Percentiles rank a stretch among this genome's conserved stretches.
Conservation (phyloP, 352 stramenopile genomes). For the Phytophthora foliorum region DNA sequence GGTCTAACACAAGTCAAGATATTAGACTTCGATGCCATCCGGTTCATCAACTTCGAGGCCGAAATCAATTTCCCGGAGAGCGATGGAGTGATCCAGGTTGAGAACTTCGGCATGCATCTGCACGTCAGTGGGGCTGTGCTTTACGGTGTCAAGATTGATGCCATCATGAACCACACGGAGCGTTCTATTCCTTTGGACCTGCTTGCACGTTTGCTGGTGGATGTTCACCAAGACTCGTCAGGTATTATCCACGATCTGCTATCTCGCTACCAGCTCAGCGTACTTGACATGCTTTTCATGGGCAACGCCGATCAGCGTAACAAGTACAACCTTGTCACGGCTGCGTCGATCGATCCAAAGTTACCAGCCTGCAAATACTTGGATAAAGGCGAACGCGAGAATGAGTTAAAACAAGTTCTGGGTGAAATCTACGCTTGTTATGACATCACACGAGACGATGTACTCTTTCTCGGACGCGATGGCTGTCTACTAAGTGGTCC, state of each 20-base stretch:
- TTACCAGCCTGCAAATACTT: slow-evolving; percentile 97
- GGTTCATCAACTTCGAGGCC: slow-evolving; percentile 99
- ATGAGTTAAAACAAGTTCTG: slow-evolving; percentile 97
- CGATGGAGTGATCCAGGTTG: slow-evolving; percentile 95
- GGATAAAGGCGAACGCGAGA: slow-evolving; percentile 97
- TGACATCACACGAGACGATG: slow-evolving; percentile 97
- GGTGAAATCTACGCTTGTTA: slow-evolving; percentile 96
- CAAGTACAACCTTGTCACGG: slow-evolving; percentile 98
- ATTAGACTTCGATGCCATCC: slow-evolving; percentile 97
- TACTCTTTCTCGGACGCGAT: slow-evolving; percentile 95
- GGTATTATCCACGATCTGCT: slow-evolving; percentile 96
- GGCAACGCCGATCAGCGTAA: slow-evolving; percentile 94
- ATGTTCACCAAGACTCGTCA: slow-evolving; percentile 97
- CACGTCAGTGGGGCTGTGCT: slow-evolving; percentile 79
- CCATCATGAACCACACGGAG: slow-evolving; percentile 97
- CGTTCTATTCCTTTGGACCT: slow-evolving; percentile 97
- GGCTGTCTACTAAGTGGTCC: slow-evolving; percentile 95
- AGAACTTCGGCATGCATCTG: slow-evolving; percentile 96
- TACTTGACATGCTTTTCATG: slow-evolving; percentile 97
- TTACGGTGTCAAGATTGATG: slow-evolving; percentile 94
- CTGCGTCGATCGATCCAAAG: slow-evolving; percentile 96
- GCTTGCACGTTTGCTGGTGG: slow-evolving; percentile 95
- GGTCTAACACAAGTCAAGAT: slow-evolving; percentile 98
- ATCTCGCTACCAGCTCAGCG: slow-evolving; percentile 95
- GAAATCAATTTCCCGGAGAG: slow-evolving; percentile 97